Conservation (phyloP, 495 filamentous ascomycete genomes). For the Neurospora pannonica region DNA sequence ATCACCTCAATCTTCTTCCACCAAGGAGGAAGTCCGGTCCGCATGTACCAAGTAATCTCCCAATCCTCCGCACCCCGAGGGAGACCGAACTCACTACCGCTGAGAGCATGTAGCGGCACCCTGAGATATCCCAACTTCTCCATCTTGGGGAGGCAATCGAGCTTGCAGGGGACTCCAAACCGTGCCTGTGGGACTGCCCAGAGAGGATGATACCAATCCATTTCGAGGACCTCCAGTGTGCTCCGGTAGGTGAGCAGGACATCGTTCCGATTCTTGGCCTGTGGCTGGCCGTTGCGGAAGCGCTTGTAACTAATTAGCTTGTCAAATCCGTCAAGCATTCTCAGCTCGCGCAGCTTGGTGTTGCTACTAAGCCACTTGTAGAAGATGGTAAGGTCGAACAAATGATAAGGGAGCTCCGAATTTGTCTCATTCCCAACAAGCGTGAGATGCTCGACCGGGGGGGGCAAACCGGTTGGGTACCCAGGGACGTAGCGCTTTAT, state of each 20-base stretch:
- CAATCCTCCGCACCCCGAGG: no score
- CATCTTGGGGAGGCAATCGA: no score
- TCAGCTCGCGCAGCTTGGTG: neutral
- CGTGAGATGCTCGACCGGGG: neutral
- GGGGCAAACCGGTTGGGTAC: neutral
- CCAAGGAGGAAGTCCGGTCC: no score
- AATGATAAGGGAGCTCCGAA: neutral
- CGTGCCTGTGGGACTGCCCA: no score
- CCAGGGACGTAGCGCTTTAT: fast-evolving
- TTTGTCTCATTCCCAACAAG: neutral
- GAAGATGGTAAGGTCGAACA: neutral
- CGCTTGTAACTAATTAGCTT: neutral
- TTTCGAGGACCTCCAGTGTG: neutral
- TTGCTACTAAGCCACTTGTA: neutral
- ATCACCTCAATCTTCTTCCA: no score
- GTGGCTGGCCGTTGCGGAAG: fast-evolving
- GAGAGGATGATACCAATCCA: neutral
- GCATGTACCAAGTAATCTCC: no score
- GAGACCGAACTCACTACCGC: no score
- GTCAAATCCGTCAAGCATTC: neutral
- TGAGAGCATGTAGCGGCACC: no score
- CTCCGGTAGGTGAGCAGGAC: fast-evolving
- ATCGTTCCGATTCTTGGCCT: fast-evolving
- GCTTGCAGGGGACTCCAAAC: no score
- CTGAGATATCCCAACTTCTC: no score